phyloP scores from a whole-genome alignment of 768 basidiomycete genomes.

The Cytidiella melzeri region DNA sequence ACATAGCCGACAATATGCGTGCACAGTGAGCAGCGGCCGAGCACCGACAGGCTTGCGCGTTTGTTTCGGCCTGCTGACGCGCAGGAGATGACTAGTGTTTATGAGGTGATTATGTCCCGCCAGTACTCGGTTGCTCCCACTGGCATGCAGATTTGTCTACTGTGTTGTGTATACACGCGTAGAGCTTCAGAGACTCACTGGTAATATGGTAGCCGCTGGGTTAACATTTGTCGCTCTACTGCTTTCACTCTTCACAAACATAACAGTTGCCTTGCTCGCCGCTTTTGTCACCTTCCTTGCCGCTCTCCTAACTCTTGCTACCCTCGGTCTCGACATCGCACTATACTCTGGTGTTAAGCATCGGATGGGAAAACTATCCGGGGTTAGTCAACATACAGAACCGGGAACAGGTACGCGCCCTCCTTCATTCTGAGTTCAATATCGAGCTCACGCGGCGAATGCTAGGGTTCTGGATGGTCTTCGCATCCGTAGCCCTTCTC shows the following conservation, averaged over 20 bases:
- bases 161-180: neutral
- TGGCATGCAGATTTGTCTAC: no score
- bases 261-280: conserved; percentile 37
- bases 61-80: no score
- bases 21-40: no score
- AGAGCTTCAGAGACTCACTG: neutral
- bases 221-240: conserved; percentile 60
- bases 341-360: conserved; percentile 58
- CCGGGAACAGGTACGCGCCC: conserved; percentile 54
- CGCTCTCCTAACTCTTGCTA: conserved; percentile 59
- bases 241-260: conserved; percentile 54
- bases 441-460: conserved; percentile 7
- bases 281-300: conserved; percentile 59
- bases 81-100: no score
- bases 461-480: conserved; percentile 71
- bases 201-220: conserved; percentile 46
- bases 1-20: no score
- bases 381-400: conserved; percentile 39
- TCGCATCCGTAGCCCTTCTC: conserved; percentile 58
- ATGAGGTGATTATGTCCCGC: no score
- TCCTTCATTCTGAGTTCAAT: neutral
- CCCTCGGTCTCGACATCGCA: conserved; percentile 74
- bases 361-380: conserved; percentile 44
- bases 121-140: no score
- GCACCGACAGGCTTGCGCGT: no score